Evolutionary conservation across 495 filamentous ascomycete genomes (phyloP), one percentile per base, ranked within the genome.

Genomic region (Aspergillus diversus): DNA sequence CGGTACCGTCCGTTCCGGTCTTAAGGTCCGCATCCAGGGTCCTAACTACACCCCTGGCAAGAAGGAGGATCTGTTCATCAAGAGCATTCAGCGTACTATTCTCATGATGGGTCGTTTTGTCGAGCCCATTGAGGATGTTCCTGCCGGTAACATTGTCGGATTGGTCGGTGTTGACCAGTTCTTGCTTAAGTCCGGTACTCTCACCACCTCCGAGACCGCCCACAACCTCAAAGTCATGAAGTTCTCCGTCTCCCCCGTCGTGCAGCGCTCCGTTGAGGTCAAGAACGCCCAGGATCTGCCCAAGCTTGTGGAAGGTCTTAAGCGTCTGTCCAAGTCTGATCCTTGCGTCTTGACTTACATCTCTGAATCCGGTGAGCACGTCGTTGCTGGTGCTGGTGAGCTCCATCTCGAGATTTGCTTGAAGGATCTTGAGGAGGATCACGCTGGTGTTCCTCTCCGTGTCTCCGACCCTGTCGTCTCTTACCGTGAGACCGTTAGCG

Each of bases 151-250:
- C 88, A 98, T 99, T 82, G 89, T 96, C 72, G 95, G 95, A 85
- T 84, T 99, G 69, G 95, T 99, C 74, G 95, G 95, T 90, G 90
- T 99, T 75, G 95, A 99, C 78, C 95, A 99, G 86, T 99, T 99
- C 91, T 84, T 99, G 82, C 92, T 99, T 86, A 99, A 99, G 89
- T 98, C 95, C 74, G 95, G 95, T 87, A 99, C 95, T 68, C 89
- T 99, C 66, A 96, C 93, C 79, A 99, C 96, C 74, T 88, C 87
- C 73, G 95, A 99, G 65, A 94, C 93, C 63, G 95, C 95, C 71
- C 95, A 99, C 90, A 99, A 99, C 87, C 81, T 99, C 69, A 99
- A 98, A 89, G 95, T 99, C 81, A 99, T 99, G 95, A 97, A 96
- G 84, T 99, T 99, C 91, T 99, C 95, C 72, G 95, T 99, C 75